phyloP scores from a whole-genome alignment of 768 basidiomycete genomes.

The Boletus huronensis region DNA sequence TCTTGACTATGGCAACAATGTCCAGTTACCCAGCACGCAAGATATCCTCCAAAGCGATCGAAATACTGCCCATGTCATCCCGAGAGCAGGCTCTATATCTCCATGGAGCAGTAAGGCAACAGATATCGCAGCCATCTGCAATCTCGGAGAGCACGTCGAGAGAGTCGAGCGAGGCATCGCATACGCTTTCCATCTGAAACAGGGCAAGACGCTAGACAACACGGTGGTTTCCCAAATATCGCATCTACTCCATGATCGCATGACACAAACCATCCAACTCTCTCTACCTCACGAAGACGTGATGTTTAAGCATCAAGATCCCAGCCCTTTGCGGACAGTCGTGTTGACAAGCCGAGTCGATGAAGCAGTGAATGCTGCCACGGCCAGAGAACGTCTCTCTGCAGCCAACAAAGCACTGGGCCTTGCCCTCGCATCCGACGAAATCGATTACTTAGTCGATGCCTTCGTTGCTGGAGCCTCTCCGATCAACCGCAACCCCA shows the following conservation, averaged over 20 bases:
- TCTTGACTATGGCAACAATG: constrained; percentile 81
- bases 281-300: constrained; percentile 52
- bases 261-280: constrained; percentile 82
- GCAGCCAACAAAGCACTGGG: constrained; percentile 82
- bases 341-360: constrained; percentile 44
- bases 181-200: constrained; percentile 55
- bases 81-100: constrained; percentile 87
- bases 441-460: constrained; percentile 88
- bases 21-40: constrained; percentile 45
- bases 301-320: constrained; percentile 58
- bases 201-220: constrained; percentile 39
- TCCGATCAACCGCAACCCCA: constrained; percentile 79
- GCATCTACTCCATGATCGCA: constrained; percentile 86
- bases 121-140: constrained; percentile 88
- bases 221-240: constrained; percentile 53
- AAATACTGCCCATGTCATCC: constrained; percentile 69
- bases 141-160: constrained; percentile 65
- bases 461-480: constrained; percentile 74
- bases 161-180: constrained; percentile 84
- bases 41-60: constrained; percentile 29
- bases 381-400: constrained; percentile 61
- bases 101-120: constrained; percentile 99
- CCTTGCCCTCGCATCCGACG: constrained; percentile 84
- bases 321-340: constrained; percentile 68
- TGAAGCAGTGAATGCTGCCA: constrained; percentile 25